These are phyloP conservation scores for Penicillium riverlandense DNA, from an alignment of 495 filamentous ascomycete genomes.

Conservation along the genomic window DNA sequence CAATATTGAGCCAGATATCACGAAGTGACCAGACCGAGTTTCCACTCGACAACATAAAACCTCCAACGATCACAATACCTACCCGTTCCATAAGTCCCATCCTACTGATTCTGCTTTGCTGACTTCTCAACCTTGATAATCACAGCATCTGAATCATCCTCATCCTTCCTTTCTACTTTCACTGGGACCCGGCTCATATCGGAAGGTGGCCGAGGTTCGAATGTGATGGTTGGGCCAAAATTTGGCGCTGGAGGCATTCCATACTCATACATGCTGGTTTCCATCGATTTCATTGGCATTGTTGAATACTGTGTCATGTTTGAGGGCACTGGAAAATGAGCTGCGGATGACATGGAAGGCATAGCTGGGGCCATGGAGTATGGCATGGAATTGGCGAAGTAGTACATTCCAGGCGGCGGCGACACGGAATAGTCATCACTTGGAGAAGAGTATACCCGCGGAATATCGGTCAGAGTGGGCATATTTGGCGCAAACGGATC, in stretches of 20 bases:
- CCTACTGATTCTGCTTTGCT: no score
- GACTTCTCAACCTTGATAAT: not conserved
- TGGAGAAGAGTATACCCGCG: no score
- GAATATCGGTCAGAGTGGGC: not conserved
- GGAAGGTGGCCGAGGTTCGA: not conserved
- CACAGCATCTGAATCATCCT: no score
- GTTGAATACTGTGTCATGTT: not conserved
- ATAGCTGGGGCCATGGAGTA: not conserved
- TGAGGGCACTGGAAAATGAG: no score
- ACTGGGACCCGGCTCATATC: not conserved
- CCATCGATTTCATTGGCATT: not conserved
- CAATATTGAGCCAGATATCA: no score
- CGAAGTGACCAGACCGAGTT: no score
- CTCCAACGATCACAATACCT: no score
- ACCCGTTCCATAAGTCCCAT: no score
- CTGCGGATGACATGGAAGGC: not conserved
- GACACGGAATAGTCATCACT: no score
- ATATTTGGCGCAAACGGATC: constrained; percentile 1
- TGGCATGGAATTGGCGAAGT: not conserved
- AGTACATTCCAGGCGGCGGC: not conserved
- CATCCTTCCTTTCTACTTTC: not conserved
- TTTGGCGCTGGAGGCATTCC: not conserved
- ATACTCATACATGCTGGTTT: not conserved
- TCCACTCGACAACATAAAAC: no score
- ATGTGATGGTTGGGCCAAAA: not conserved